Base-by-base conservation (phyloP, 2,329 filamentous ascomycete species). In the Remersonia thermophila region DNA sequence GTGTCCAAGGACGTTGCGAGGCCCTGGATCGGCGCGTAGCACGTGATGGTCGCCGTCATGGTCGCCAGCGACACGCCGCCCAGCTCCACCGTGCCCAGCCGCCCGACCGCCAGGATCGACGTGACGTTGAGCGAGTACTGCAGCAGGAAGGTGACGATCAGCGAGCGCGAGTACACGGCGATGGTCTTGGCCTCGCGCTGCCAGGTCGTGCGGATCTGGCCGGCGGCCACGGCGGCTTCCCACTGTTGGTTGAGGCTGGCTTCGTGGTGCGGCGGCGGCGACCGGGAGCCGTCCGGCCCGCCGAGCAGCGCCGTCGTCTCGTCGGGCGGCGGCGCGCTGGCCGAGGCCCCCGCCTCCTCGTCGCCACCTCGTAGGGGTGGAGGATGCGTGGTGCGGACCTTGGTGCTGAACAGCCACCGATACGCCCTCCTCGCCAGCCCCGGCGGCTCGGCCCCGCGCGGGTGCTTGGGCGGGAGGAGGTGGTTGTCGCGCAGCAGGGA, bases 1-100 rank as follows among this genome's bases (percentile, higher is more conserved):
- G 89, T 96, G 58, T 96, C 89, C 27, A 96, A 66, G 45, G 80
- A 84, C 4, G 89, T 96, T 1, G 86, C 80, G 11, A 96, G 68
- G n/a, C 86, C 82, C 52, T 86, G 81, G 52, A 83, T 81, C 12
- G 83, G 75, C 0, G 80, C 80, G 50, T 82, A 79, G 39, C 80
- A 83, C 11, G 73, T 82, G 47, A 91, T 87, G 45, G 77, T 84
- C 18, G 79, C 79, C 2, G 80, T 83, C 83, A 89, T 89, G 50
- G 77, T 77, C 4, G 75, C 77, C 43, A 83, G 57, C 51, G 71
- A 77, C 27, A 81, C 74, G 0, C 77, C 77, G 3, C 74, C 78
- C 3, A 83, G 60, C 51, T 81, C 74, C 28, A 79, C 63, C 46
- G 73, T 85, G 26, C 83, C 83, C 38, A 89, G 66, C 47, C 77